Percentiles rank a stretch among this genome's conserved stretches.
phyloP scores from a whole-genome alignment of 805 yeast genomes.

The Ogataea trehaloabstinens region DNA sequence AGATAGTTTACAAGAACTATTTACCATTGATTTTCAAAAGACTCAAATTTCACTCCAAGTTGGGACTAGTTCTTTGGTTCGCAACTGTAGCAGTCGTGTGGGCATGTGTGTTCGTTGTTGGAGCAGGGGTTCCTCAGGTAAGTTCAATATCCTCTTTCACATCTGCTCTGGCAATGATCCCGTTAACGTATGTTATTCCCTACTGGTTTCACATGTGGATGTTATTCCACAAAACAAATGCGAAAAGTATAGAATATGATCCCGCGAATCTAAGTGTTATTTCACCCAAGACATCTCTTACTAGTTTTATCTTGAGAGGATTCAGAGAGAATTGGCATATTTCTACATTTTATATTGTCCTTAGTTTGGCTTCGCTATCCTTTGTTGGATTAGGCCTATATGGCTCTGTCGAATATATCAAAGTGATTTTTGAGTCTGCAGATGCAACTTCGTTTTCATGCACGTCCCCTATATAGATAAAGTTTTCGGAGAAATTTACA shows the following conservation, averaged over 20 bases:
- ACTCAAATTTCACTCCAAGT: slow-evolving; percentile 32
- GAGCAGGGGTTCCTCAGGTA: slow-evolving; percentile 30
- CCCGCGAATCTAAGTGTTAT: slow-evolving; percentile 9
- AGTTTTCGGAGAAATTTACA: too few relatives aligned
- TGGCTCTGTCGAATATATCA: slow-evolving; percentile 29
- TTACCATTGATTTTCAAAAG: slow-evolving; percentile 31
- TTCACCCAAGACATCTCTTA: background rate
- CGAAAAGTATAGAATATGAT: slow-evolving; percentile 7
- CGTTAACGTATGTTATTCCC: slow-evolving; percentile 28
- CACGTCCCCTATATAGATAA: slow-evolving; percentile 23
- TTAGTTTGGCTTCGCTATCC: slow-evolving; percentile 26
- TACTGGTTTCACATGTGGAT: slow-evolving; percentile 20
- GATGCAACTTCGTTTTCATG: slow-evolving; percentile 32
- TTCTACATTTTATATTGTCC: slow-evolving; percentile 18
- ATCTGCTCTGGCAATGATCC: slow-evolving; percentile 27
- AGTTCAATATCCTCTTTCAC: slow-evolving; percentile 24
- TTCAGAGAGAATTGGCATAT: slow-evolving; percentile 15
- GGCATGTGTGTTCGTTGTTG: slow-evolving; percentile 15
- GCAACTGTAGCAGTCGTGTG: slow-evolving; percentile 15
- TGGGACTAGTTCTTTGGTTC: slow-evolving; percentile 27
- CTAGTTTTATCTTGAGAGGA: slow-evolving; percentile 14
- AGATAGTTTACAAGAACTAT: slow-evolving; percentile 42
- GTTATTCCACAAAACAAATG: slow-evolving; percentile 15
- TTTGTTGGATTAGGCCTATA: slow-evolving; percentile 32
- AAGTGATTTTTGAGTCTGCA: slow-evolving; percentile 24